Percentiles rank a stretch among this genome's conserved stretches.
These are phyloP conservation scores for Carex cristatella DNA, from an alignment of 176 grass and related monocot genomes.

Conservation along the genomic window DNA sequence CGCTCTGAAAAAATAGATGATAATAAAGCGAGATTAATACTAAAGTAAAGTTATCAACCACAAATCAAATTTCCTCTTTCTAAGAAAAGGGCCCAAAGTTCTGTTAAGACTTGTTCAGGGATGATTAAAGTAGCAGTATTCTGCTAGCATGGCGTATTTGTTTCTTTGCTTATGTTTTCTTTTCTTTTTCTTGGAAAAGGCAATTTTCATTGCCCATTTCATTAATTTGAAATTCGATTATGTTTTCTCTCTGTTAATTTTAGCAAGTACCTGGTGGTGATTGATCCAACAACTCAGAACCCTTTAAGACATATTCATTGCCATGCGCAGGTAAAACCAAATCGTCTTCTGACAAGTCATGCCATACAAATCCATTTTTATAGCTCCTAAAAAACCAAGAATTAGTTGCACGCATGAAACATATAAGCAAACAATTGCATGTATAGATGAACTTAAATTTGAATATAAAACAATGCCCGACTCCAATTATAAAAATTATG, in stretches of 20 bases:
- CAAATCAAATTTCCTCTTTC: not conserved
- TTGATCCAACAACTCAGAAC: constrained; percentile 34
- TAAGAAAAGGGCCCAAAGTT: not conserved
- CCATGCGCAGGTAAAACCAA: constrained; percentile 44
- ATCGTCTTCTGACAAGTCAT: constrained; percentile 57
- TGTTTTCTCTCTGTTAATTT: not conserved
- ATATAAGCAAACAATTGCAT: not conserved
- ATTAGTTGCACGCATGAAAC: not conserved
- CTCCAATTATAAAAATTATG: not conserved
- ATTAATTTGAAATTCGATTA: not conserved
- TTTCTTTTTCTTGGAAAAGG: no score
- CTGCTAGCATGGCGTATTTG: not conserved
- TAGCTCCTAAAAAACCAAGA: constrained; percentile 40
- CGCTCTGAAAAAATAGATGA: constrained; percentile 24
- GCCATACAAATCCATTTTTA: constrained; percentile 72
- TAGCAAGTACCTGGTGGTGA: constrained; percentile 17
- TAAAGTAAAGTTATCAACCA: not conserved
- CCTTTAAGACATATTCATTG: constrained; percentile 68
- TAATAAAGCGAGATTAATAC: not conserved
- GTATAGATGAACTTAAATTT: not conserved
- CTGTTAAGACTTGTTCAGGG: not conserved
- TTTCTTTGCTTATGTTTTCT: not conserved
- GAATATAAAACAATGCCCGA: not conserved
- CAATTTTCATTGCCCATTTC: no score
- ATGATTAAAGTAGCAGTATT: not conserved